phyloP scores from a whole-genome alignment of 805 yeast species.

The Lachancea thermotolerans region DNA sequence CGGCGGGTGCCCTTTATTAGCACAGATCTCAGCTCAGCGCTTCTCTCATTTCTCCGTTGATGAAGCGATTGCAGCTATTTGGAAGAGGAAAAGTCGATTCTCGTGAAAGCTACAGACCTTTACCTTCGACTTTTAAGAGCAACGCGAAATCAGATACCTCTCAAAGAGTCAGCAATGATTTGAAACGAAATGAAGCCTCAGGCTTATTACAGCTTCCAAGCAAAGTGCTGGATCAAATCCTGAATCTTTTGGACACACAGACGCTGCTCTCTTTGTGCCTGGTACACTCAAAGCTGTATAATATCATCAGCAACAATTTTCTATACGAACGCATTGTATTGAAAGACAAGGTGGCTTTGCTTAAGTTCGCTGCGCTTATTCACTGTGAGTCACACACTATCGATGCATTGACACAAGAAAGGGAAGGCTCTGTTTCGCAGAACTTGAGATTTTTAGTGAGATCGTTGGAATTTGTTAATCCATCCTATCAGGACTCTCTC shows the following conservation, averaged over 20 bases:
- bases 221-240: slow-evolving; percentile 20
- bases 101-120: slow-evolving; percentile 1
- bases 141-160: background rate
- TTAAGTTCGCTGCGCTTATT: slow-evolving; percentile 27
- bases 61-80: slow-evolving; percentile 39
- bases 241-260: slow-evolving; percentile 19
- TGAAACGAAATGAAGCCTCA: background rate
- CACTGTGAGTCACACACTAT: slow-evolving; percentile 26
- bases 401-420: slow-evolving; percentile 10
- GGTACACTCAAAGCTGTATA: slow-evolving; percentile 22
- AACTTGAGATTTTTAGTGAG: slow-evolving; percentile 25
- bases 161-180: background rate
- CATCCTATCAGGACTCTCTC: slow-evolving; percentile 30
- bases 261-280: slow-evolving; percentile 20
- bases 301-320: slow-evolving; percentile 20
- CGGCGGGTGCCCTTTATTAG: too few species aligned
- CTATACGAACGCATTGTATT: slow-evolving; percentile 25
- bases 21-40: too few species aligned
- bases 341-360: slow-evolving; percentile 20
- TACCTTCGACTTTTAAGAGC: background rate
- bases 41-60: slow-evolving; percentile 6
- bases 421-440: slow-evolving; percentile 9
- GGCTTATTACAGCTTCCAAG: slow-evolving; percentile 21
- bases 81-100: slow-evolving; percentile 31
- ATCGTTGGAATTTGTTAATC: slow-evolving; percentile 25